A percentile compares a stretch with the other conserved stretches of the same genome.
Conservation (phyloP, 345 rosid genomes). For the Psidium friedrichsthalianum region DNA sequence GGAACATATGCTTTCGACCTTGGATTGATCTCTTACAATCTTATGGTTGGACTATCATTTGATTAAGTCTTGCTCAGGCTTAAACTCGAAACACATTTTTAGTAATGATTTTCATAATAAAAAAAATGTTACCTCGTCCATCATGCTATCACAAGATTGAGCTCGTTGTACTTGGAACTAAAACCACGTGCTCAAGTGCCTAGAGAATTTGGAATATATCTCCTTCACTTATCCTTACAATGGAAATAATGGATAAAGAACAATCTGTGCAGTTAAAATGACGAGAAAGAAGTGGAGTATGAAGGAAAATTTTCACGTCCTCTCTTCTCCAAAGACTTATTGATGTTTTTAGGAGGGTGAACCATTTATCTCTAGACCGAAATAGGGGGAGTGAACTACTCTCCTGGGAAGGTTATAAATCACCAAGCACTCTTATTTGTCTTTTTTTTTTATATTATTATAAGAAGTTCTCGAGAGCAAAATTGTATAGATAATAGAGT, state of each 20-base stretch:
- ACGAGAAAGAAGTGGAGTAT: neutral
- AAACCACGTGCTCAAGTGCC: neutral
- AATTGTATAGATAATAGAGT: neutral
- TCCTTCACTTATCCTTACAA: neutral
- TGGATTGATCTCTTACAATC: neutral
- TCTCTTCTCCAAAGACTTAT: neutral
- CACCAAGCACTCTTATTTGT: neutral
- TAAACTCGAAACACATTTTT: neutral
- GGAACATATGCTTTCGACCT: neutral
- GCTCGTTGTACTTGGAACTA: neutral
- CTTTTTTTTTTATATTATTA: neutral
- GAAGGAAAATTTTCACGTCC: neutral
- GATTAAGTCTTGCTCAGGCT: neutral
- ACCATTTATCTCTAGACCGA: no score
- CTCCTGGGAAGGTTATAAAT: neutral
- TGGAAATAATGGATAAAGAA: neutral
- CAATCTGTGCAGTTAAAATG: neutral
- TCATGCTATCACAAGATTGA: neutral
- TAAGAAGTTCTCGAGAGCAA: neutral
- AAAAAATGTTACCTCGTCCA: neutral
- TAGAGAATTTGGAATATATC: neutral
- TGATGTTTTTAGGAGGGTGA: neutral
- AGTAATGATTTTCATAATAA: neutral
- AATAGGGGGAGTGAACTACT: neutral
- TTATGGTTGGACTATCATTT: neutral